phyloP scores from a whole-genome alignment of 352 stramenopile species.

The Globisporangium takayamanum region DNA sequence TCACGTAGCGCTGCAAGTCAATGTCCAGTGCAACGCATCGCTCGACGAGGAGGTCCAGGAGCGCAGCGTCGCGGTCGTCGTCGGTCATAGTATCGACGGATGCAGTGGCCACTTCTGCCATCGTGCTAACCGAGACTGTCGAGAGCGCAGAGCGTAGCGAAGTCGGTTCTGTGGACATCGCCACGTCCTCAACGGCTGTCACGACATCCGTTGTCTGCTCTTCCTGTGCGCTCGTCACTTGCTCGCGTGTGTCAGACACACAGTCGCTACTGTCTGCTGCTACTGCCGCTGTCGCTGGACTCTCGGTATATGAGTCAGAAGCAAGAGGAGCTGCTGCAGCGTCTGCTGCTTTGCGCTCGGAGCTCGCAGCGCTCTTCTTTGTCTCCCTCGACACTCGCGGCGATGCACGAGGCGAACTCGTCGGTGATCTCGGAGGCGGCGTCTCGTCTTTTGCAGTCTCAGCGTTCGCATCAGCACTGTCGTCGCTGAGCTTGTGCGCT shows the following conservation, averaged over 20 bases:
- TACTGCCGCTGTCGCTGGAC: too few relatives aligned
- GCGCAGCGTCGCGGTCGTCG: conserved; percentile 3
- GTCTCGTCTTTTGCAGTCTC: not conserved
- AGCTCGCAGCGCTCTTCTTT: conserved; percentile 1
- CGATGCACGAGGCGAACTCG: not conserved
- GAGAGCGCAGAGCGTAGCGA: not conserved
- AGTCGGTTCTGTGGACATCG: not conserved
- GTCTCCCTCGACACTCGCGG: not conserved
- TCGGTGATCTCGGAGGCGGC: not conserved
- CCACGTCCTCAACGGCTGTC: not conserved
- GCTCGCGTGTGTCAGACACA: too few relatives aligned
- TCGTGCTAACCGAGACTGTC: conserved; percentile 3
- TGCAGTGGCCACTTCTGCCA: conserved; percentile 3
- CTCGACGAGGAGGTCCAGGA: conserved; percentile 19
- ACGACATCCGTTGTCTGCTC: too few relatives aligned
- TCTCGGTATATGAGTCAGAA: not conserved
- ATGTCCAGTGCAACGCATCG: conserved; percentile 23
- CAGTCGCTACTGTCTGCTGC: too few relatives aligned
- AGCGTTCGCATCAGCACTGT: not conserved
- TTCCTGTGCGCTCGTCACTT: too few relatives aligned
- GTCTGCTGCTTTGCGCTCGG: not conserved
- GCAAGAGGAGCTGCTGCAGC: not conserved
- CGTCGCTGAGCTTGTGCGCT: conserved; percentile 1
- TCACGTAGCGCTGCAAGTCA: conserved; percentile 19
- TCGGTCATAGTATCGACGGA: conserved; percentile 29